A percentile compares a stretch with the other conserved stretches of the same genome.
Evolutionary conservation across 345 rosid genomes (phyloP).

Genomic region (Noccaea bulbosa): DNA sequence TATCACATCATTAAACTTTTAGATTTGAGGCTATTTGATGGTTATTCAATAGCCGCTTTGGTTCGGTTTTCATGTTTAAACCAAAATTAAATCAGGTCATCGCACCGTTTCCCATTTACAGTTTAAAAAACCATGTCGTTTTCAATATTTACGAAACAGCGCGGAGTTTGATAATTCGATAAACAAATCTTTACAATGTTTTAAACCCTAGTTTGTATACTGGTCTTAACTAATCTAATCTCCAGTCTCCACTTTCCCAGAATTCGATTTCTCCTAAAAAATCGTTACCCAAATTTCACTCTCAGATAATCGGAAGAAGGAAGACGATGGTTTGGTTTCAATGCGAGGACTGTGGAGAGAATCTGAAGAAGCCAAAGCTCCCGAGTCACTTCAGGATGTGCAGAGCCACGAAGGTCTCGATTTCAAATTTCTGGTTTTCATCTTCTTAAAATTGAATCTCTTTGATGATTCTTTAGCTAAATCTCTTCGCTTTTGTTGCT

Average conservation of each 20-base stretch:
- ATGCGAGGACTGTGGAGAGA: conserved; percentile 95
- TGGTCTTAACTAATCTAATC: conserved; percentile 15
- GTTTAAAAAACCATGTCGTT: conserved; percentile 20
- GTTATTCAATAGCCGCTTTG: not conserved
- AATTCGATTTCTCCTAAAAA: conserved; percentile 13
- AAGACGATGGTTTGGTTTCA: conserved; percentile 92
- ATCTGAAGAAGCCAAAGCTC: conserved; percentile 92
- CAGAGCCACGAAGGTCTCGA: conserved; percentile 70
- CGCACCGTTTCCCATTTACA: not conserved
- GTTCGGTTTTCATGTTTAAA: not conserved
- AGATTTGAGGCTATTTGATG: no score
- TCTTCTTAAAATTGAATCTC: conserved; percentile 5
- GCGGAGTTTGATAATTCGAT: conserved; percentile 9
- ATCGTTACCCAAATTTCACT: not conserved
- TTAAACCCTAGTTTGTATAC: conserved; percentile 24
- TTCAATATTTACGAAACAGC: conserved; percentile 6
- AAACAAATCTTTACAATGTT: not conserved
- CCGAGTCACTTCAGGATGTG: conserved; percentile 79
- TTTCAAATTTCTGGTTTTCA: not conserved
- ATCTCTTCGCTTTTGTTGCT: not conserved
- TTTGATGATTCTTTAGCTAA: conserved; percentile 19
- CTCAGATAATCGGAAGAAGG: conserved; percentile 23
- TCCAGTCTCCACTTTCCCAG: conserved; percentile 11
- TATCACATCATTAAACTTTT: no score
- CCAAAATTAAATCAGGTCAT: not conserved